Evolutionary conservation across 257 asterid species (phyloP), one percentile per base, ranked within the genome.

Genomic region (Salvia splendens): DNA sequence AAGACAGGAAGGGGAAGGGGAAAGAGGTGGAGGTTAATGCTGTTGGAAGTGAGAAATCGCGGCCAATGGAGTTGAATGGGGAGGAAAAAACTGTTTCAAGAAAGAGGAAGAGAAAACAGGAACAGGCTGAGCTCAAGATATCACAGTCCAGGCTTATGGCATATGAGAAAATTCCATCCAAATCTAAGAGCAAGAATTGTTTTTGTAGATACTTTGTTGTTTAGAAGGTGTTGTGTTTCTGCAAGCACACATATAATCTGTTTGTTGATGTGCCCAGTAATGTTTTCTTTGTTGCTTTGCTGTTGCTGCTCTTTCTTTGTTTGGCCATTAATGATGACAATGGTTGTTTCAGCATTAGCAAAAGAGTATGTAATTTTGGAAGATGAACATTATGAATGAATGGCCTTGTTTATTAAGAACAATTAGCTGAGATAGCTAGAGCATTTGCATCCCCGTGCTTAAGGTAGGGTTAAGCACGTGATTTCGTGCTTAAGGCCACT

Each of bases 51-150:
- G 83, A 79, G 68, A 68, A 38, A 55, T 46, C 69, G 10, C 61
- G 56, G 46, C 8, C 53, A 16, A 57, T 61, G 46, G 87, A 81
- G 65, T 36, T 71, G 6, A 60, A 59, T 42, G 87, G 53, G 2
- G 84, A 78, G 3, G 7, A 55, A 17, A 70, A 62, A 61, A 73
- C 69, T 56, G 36, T 64, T 14, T 87, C 92, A 4, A 80, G 87
- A 69, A 50, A 66, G 61, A 59, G 64, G 51, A 83, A 77, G 86
- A 84, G 95, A 70, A 85, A 74, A 65, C 82, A 9, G 1, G 80
- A 83, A 5, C 82, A 75, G 66, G 84, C 86, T 42, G 96, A 84
- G 28, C 71, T 80, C 35, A 87, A 82, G 77, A 30, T 83, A 38
- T 45, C 95, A 12, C 68, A 0, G 5, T 3, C 69, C 1, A 84